Percentiles rank a stretch among this genome's conserved stretches.
These are phyloP conservation scores for Phaeoacremonium minimum DNA, from an alignment of 2,329 filamentous ascomycete species.

Conservation along the genomic window DNA sequence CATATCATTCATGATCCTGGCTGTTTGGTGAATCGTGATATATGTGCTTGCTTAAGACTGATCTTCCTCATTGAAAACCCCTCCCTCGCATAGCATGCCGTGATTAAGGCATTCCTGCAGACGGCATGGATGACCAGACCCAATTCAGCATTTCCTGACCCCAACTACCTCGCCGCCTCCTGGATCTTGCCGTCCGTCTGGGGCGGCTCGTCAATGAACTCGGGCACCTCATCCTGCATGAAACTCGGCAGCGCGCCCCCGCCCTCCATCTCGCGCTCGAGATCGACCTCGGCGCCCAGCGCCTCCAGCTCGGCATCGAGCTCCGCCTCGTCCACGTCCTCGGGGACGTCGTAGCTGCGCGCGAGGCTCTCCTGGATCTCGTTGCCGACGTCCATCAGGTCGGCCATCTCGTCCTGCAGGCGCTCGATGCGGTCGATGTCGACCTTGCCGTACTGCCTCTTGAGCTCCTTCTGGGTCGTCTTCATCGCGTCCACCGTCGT, in stretches of 20 bases:
- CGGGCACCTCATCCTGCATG: slow-evolving; percentile 82
- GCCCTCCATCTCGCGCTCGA: slow-evolving; percentile 63
- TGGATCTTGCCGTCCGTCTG: slow-evolving; percentile 70
- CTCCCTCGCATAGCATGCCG: too few species aligned
- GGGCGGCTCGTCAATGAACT: slow-evolving; percentile 91
- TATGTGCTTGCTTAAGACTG: too few species aligned
- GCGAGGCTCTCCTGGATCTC: slow-evolving; percentile 96
- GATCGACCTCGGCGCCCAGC: slow-evolving; percentile 86
- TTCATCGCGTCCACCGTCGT: slow-evolving; percentile 97
- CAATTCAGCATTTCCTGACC: too few species aligned
- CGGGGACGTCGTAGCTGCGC: slow-evolving; percentile 87
- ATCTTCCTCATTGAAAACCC: too few species aligned
- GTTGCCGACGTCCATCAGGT: slow-evolving; percentile 94
- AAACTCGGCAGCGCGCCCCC: slow-evolving; percentile 71
- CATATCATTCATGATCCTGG: too few species aligned
- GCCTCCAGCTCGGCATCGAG: slow-evolving; percentile 95
- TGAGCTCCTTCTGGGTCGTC: slow-evolving; percentile 88
- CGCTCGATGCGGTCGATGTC: slow-evolving; percentile 96
- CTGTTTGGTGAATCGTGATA: too few species aligned
- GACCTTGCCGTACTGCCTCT: slow-evolving; percentile 94
- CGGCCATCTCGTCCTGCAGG: slow-evolving; percentile 98
- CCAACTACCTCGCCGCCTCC: slow-evolving; percentile 60
- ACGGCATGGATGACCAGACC: too few species aligned
- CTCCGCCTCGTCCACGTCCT: slow-evolving; percentile 95
- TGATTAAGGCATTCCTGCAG: too few species aligned